Base-by-base conservation (phyloP, 2,329 filamentous ascomycete species). In the Phaeosphaeriaceae sp. region DNA sequence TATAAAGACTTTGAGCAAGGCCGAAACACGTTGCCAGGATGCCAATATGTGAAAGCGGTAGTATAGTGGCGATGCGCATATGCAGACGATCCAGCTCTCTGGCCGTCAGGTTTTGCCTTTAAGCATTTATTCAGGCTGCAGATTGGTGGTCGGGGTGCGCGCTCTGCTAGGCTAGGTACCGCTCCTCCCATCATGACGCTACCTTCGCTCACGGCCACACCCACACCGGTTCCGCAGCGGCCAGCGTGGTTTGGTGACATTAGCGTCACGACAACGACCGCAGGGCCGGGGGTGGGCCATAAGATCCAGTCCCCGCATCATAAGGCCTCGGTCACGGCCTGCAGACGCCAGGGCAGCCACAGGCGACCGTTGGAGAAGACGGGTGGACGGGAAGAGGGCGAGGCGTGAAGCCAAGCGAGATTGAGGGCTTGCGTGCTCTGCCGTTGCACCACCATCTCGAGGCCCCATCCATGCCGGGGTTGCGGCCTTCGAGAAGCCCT, bases 251-350 rank as follows among this genome's bases (percentile, higher is more conserved):
- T 44, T 57, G 36, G 36, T 46, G 36, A 55, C 54, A 56, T 55
- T 57, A 61, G 57, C 53, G 58, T 54, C 51, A 57, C 49, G 40
- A 49, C 51, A 60, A 48, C 46, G 59, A 62, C 54, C 59, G n/a
- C 48, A 52, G 47, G 36, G 31, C n/a, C 27, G 36, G 21, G 25
- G 41, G 31, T 19, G 41, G 51, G 51, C 58, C 50, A 40, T 54
- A 58, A 57, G 62, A 48, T 63, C 66, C 68, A 68, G 56, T 60
- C 69, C 70, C 72, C 72, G 72, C 72, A 75, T 72, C 72, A 75
- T 70, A 70, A 55, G 60, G 59, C 57, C 61, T 63, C 65, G 65
- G 67, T 48, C 62, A 61, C 56, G 58, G 58, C 52, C 20, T 50
- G 58, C 61, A 60, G 58, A 57, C 51, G 55, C 41, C 57, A 61